Conservation (phyloP, 2,329 filamentous ascomycete species). For the Albophoma yamanashiensis region DNA sequence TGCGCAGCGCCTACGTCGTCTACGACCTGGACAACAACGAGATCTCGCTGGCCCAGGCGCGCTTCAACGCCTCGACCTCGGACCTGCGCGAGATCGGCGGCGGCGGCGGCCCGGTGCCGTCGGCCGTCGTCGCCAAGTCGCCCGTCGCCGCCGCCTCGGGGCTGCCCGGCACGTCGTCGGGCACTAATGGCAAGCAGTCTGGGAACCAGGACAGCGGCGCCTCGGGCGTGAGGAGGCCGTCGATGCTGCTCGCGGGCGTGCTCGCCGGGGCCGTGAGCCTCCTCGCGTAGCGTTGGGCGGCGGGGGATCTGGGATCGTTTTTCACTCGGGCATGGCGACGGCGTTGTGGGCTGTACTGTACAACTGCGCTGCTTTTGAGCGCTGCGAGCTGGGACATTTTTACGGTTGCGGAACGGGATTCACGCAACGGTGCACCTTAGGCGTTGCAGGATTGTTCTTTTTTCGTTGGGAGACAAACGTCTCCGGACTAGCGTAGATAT, state of each 20-base stretch:
- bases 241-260: neutral
- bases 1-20: slow-evolving; percentile 65
- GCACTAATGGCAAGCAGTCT: neutral
- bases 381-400: neutral
- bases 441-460: neutral
- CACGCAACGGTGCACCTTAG: neutral
- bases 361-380: neutral
- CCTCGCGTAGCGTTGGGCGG: neutral
- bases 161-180: slow-evolving; percentile 10
- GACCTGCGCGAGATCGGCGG: slow-evolving; percentile 44
- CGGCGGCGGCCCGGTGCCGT: slow-evolving; percentile 39
- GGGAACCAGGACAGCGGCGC: slow-evolving; percentile 3
- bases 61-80: slow-evolving; percentile 39
- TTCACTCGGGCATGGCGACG: neutral
- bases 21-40: slow-evolving; percentile 64
- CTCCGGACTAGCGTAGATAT: neutral
- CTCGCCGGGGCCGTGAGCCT: neutral
- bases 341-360: neutral
- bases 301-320: neutral
- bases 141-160: slow-evolving; percentile 39
- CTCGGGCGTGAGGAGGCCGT: neutral
- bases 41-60: slow-evolving; percentile 59
- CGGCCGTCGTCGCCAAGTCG: slow-evolving; percentile 37
- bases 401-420: neutral
- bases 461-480: neutral